phyloP scores from a whole-genome alignment of 495 filamentous ascomycete genomes.

The Hypoxylon fuscum region DNA sequence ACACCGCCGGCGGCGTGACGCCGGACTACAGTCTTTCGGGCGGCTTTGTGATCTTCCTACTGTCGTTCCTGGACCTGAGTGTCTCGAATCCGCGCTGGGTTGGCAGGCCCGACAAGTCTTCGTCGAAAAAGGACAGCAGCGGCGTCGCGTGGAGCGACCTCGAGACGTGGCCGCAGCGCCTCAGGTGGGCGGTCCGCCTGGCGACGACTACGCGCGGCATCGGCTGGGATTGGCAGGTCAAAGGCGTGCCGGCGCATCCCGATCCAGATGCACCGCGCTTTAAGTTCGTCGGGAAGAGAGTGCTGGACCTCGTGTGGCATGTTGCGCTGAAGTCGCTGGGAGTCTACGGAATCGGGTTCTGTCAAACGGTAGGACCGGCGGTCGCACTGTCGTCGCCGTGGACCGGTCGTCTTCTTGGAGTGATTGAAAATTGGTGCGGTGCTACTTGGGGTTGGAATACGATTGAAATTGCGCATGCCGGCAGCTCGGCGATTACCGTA shows the following conservation, averaged over 20 bases:
- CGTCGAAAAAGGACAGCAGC: neutral
- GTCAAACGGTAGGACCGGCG: neutral
- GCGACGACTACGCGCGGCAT: slow-evolving; percentile 29
- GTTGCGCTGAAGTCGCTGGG: slow-evolving; percentile 12
- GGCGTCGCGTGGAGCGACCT: slow-evolving; percentile 2
- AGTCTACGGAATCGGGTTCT: slow-evolving; percentile 17
- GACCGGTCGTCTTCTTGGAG: neutral
- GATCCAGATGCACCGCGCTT: neutral
- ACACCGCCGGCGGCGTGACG: slow-evolving; percentile 3
- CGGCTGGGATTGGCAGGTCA: slow-evolving; percentile 43
- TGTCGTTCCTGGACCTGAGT: slow-evolving; percentile 4
- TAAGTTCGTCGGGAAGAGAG: slow-evolving; percentile 3
- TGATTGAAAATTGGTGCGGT: slow-evolving; percentile 5
- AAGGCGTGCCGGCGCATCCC: slow-evolving; percentile 29
- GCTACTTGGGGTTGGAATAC: slow-evolving; percentile 18
- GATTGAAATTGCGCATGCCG: slow-evolving; percentile 11
- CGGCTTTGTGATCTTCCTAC: neutral
- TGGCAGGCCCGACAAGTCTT: neutral
- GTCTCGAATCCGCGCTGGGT: neutral
- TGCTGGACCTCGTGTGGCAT: slow-evolving; percentile 3
- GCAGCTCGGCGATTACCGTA: slow-evolving; percentile 6
- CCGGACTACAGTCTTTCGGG: slow-evolving; percentile 3
- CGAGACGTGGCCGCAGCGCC: slow-evolving; percentile 18
- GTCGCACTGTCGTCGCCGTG: neutral
- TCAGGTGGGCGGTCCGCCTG: slow-evolving; percentile 26